These are phyloP conservation scores for Pilatotrama ljubarskyi DNA, from an alignment of 768 basidiomycete genomes.

Conservation along the genomic window DNA sequence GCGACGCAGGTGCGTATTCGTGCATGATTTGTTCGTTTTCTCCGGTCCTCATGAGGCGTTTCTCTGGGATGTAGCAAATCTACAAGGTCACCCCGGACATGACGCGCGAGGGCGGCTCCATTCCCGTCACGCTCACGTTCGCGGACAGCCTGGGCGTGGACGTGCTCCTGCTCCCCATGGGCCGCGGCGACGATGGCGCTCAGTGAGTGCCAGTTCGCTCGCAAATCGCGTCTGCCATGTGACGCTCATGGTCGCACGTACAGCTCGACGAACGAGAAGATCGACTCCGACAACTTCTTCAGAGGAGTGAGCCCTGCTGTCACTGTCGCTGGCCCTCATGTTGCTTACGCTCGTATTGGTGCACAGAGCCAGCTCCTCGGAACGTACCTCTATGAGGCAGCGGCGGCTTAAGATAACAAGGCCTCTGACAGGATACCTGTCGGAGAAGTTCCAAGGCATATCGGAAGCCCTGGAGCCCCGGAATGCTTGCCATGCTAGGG, in stretches of 20 bases:
- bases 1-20: constrained; percentile 64
- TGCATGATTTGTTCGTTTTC: background rate
- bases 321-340: too few species aligned
- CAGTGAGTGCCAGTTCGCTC: constrained; percentile 54
- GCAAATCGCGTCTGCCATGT: too few species aligned
- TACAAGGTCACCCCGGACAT: constrained; percentile 78
- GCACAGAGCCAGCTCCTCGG: constrained; percentile 74
- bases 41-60: background rate
- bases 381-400: constrained; percentile 76
- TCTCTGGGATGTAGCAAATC: constrained; percentile 37
- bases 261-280: constrained; percentile 64
- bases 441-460: too few species aligned
- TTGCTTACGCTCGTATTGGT: constrained; percentile 1
- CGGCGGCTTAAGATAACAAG: constrained; percentile 9
- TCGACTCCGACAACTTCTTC: constrained; percentile 88
- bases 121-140: constrained; percentile 92
- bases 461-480: too few species aligned
- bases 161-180: constrained; percentile 89
- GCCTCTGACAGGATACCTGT: too few species aligned
- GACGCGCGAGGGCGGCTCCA: constrained; percentile 92
- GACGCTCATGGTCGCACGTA: too few species aligned
- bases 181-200: constrained; percentile 91
- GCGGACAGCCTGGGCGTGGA: constrained; percentile 86
- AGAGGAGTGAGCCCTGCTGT: constrained; percentile 57
- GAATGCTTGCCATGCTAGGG: too few species aligned